phyloP scores from a whole-genome alignment of 169 alveolate species.

The Plasmodium blacklocki region DNA sequence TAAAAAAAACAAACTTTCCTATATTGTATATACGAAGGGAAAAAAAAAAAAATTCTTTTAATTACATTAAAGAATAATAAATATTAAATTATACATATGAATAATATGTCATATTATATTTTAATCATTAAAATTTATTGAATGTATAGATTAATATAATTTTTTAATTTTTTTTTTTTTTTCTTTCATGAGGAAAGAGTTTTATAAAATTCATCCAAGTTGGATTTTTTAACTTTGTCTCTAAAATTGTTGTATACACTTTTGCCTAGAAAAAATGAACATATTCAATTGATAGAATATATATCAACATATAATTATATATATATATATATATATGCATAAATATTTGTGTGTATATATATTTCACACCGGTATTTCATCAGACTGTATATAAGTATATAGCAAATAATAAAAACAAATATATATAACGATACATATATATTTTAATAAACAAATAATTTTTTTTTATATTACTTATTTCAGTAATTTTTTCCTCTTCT shows the following conservation, averaged over 20 bases:
- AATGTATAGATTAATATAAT: slow-evolving; percentile 7
- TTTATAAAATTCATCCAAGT: slow-evolving; percentile 51
- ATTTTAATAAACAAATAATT: not conserved
- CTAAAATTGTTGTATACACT: slow-evolving; percentile 50
- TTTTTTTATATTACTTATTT: slow-evolving; percentile 40
- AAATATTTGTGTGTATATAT: not conserved
- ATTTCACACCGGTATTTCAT: not conserved
- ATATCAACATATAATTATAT: not conserved
- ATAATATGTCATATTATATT: too few relatives aligned
- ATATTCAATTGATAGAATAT: too few relatives aligned
- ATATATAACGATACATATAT: not conserved
- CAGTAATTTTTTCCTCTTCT: slow-evolving; percentile 29
- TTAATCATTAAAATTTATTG: not conserved
- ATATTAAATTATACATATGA: too few relatives aligned
- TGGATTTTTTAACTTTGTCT: slow-evolving; percentile 39
- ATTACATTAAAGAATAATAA: too few relatives aligned
- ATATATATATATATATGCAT: not conserved
- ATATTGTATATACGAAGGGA: not conserved
- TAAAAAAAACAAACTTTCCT: not conserved
- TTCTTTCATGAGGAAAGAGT: slow-evolving; percentile 15
- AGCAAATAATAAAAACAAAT: not conserved
- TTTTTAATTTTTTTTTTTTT: slow-evolving; percentile 22
- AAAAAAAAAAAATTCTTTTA: not conserved
- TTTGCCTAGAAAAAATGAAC: slow-evolving; percentile 11
- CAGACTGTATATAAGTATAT: not conserved